Percentiles rank a stretch among this genome's conserved stretches.
Evolutionary conservation across 768 basidiomycete species (phyloP).

Genomic region (Wakefieldia striispora): DNA sequence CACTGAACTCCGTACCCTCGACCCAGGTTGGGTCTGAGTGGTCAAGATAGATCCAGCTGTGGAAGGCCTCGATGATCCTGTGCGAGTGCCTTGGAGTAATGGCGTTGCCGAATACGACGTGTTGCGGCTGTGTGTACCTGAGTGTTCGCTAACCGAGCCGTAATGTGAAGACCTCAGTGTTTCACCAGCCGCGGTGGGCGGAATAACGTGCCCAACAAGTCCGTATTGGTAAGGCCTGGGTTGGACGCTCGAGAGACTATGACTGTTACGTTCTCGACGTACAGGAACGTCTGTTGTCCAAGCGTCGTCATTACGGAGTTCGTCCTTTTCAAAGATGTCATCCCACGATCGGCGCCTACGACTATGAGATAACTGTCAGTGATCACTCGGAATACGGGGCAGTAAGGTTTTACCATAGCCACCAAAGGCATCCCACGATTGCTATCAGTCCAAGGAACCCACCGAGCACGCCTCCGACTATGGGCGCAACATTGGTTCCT

Average conservation of each 20-base stretch:
- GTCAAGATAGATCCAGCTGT: conserved; percentile 42
- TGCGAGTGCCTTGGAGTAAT: conserved; percentile 17
- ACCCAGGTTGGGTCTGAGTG: conserved; percentile 18
- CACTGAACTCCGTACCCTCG: conserved; percentile 5
- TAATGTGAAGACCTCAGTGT: conserved; percentile 35
- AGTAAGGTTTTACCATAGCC: conserved; percentile 42
- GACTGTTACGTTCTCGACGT: conserved; percentile 24
- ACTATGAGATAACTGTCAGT: conserved; percentile 28
- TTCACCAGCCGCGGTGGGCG: conserved; percentile 29
- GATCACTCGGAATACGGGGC: conserved; percentile 2
- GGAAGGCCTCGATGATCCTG: conserved; percentile 39
- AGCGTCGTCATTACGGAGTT: conserved; percentile 20
- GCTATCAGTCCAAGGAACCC: conserved; percentile 51
- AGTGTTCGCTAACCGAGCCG: conserved; percentile 20
- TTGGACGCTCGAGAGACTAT: conserved; percentile 32
- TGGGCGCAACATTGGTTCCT: conserved; percentile 39
- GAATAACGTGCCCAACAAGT: conserved; percentile 46
- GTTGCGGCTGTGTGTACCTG: conserved; percentile 21
- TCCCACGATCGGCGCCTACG: conserved; percentile 48
- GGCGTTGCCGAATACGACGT: conserved; percentile 27
- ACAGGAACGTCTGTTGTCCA: conserved; percentile 17
- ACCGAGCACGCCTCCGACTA: conserved; percentile 54
- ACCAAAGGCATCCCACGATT: conserved; percentile 47
- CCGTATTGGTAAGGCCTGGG: conserved; percentile 66
- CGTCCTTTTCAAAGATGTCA: conserved; percentile 50